phyloP scores from a whole-genome alignment of 164 flowering plant species.

The Sedum album region DNA sequence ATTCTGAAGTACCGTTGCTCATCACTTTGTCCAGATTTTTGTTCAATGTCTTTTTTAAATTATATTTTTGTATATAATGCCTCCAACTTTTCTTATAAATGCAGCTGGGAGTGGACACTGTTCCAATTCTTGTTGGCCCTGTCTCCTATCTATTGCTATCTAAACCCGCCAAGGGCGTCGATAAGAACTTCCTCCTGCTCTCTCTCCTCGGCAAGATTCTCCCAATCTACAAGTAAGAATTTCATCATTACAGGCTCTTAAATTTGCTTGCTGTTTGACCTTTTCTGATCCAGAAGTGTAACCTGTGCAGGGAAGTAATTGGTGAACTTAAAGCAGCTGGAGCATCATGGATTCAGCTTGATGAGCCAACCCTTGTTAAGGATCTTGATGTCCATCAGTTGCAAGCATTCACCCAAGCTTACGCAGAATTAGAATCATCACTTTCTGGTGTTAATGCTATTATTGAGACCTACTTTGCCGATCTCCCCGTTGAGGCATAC shows the following conservation, averaged over 20 bases:
- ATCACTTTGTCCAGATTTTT: no score
- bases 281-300: background rate
- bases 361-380: slow-evolving; percentile 52
- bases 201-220: no score
- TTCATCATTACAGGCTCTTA: background rate
- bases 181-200: slow-evolving; percentile 57
- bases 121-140: no score
- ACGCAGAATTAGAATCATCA: no score
- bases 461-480: slow-evolving; percentile 88
- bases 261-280: background rate
- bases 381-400: slow-evolving; percentile 71
- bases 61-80: background rate
- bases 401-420: slow-evolving; percentile 60
- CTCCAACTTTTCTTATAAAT: background rate
- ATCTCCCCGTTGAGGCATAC: slow-evolving; percentile 67
- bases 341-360: no score
- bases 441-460: slow-evolving; percentile 64
- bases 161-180: no score
- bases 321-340: no score
- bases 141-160: no score
- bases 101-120: slow-evolving; percentile 77
- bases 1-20: no score
- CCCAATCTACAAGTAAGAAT: slow-evolving; percentile 63
- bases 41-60: background rate
- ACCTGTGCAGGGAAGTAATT: slow-evolving; percentile 56